Evolutionary conservation across 106 monocot genomes (phyloP), one percentile per base, ranked within the genome.

Genomic region (Ottelia alismoides): DNA sequence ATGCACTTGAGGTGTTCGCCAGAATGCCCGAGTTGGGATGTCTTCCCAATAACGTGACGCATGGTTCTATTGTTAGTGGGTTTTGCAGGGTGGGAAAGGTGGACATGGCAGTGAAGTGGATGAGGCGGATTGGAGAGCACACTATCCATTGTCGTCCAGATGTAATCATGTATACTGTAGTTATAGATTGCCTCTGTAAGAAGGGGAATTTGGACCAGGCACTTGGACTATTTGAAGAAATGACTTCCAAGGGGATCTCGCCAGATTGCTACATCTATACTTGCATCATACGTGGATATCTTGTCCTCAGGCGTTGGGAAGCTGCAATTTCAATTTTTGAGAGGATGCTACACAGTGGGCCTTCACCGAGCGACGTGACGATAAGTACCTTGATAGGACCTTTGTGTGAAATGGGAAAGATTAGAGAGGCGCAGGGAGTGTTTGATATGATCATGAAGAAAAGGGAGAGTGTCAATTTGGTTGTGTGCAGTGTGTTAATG

Each of bases 211-310:
- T 62, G 14, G 55, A 70, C 25, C 47, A 62, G 0, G 56, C 27
- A 27, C 2, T 57, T 3, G 28, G 28, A 11, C 4, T 63, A 14
- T 44, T 71, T n/a, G 43, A 18, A 25, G 31, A 32, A 45, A 40
- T 68, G 49, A 25, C 44, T 24, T 28, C 20, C 28, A 28, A 16
- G 1, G 59, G 59, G 12, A 30, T 67, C 25, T 51, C 35, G 30
- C 49, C 47, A 0, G 60, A 68, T 30, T 51, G 44, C 1, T 52
- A 52, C 51, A 68, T 51, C 1, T 59, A 40, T 21, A 62, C 44
- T 20, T 30, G 56, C 27, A 52, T 85, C 12, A 64, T 85, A 14
- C 27, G 62, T 45, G 69, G 60, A 1, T 27, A 44, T 43, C 51
- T 56, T 21, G 49, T 32, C 12, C 11, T 21, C 2, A 32, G 63